Evolutionary conservation across 768 basidiomycete genomes (phyloP).

Genomic region (Agrocybe pediades): DNA sequence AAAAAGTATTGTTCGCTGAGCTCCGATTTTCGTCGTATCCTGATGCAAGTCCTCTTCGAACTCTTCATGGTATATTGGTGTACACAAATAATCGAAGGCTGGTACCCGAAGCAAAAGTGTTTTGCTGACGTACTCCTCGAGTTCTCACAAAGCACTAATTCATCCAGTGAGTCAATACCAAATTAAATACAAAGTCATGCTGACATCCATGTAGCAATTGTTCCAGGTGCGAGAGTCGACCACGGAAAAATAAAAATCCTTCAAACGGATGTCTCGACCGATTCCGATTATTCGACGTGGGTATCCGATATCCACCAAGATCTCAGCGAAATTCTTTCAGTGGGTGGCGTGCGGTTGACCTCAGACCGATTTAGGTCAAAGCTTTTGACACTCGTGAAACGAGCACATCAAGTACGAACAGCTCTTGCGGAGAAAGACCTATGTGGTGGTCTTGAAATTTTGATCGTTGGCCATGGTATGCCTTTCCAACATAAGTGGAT

Average conservation of each 20-base stretch:
- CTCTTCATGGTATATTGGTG: slow-evolving; percentile 22
- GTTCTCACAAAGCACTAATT: slow-evolving; percentile 4
- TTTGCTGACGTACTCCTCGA: slow-evolving; percentile 20
- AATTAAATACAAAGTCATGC: neutral
- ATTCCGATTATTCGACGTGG: slow-evolving; percentile 9
- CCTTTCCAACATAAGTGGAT: slow-evolving; percentile 22
- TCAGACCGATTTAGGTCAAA: neutral
- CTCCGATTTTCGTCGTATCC: too few relatives aligned
- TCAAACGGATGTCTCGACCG: neutral
- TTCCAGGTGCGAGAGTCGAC: neutral
- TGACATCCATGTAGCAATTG: neutral
- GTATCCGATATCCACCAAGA: slow-evolving; percentile 14
- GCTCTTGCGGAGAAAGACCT: slow-evolving; percentile 23
- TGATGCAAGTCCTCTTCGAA: slow-evolving; percentile 8
- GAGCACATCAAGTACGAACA: slow-evolving; percentile 17
- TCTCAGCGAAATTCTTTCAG: slow-evolving; percentile 3
- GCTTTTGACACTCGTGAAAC: slow-evolving; percentile 13
- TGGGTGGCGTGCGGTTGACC: slow-evolving; percentile 4
- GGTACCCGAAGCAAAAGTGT: slow-evolving; percentile 19
- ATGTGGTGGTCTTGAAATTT: slow-evolving; percentile 16
- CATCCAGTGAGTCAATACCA: neutral
- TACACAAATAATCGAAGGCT: slow-evolving; percentile 18
- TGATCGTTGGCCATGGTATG: slow-evolving; percentile 6
- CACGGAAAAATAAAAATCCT: slow-evolving; percentile 5
- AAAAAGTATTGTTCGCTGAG: neutral